Evolutionary conservation across 2,329 filamentous ascomycete species (phyloP).

Genomic region (Penicillium occitanis): DNA sequence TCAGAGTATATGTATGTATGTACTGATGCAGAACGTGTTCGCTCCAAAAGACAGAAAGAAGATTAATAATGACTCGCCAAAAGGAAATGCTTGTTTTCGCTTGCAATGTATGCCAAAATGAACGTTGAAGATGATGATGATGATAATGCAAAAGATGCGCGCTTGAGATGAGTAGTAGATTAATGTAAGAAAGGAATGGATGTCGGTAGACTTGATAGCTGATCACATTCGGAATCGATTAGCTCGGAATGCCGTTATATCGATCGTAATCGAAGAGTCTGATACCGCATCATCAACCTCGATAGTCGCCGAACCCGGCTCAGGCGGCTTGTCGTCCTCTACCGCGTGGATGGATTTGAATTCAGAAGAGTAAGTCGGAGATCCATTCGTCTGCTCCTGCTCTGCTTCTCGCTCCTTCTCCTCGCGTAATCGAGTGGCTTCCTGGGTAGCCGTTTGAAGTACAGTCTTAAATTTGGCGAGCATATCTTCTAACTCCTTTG

Average conservation of each 20-base stretch:
- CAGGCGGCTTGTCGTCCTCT: slow-evolving; percentile 26
- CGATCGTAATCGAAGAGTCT: slow-evolving; percentile 37
- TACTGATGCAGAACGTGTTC: not conserved
- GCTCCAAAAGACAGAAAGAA: not conserved
- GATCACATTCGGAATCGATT: slow-evolving; percentile 27
- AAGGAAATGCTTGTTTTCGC: not conserved
- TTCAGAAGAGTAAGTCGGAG: slow-evolving; percentile 11
- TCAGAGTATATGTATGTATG: slow-evolving; percentile 5
- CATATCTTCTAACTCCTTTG: slow-evolving; percentile 70
- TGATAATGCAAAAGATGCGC: not conserved
- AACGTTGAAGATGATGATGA: not conserved
- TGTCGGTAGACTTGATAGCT: not conserved
- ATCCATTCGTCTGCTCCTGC: slow-evolving; percentile 19
- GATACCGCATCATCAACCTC: slow-evolving; percentile 40
- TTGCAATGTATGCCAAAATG: slow-evolving; percentile 1
- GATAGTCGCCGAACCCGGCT: slow-evolving; percentile 29
- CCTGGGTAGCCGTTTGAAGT: slow-evolving; percentile 59
- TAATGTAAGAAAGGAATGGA: not conserved
- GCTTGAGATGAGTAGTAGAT: slow-evolving; percentile 4
- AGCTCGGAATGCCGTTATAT: slow-evolving; percentile 37
- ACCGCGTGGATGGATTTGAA: slow-evolving; percentile 9
- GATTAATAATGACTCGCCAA: not conserved
- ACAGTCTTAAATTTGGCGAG: slow-evolving; percentile 65
- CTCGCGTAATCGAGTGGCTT: slow-evolving; percentile 57
- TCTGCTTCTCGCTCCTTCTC: slow-evolving; percentile 47